Conservation (phyloP, 495 filamentous ascomycete genomes). For the Pseudotulostoma volvatum region DNA sequence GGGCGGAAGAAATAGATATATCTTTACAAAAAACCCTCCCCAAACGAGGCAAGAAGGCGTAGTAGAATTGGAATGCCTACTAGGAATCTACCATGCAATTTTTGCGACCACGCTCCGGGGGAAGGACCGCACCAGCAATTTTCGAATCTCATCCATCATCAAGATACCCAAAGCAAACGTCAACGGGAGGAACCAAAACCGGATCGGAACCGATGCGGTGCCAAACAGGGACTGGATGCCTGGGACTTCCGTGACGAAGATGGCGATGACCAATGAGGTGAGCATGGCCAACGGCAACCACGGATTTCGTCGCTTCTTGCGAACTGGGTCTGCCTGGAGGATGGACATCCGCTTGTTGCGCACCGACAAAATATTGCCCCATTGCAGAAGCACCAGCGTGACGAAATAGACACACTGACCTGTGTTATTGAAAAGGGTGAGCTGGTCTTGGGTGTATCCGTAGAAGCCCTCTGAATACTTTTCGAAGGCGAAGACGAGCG, state of each 20-base stretch:
- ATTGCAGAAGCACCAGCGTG: slow-evolving; percentile 26
- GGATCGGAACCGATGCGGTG: slow-evolving; percentile 30
- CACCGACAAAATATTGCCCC: slow-evolving; percentile 33
- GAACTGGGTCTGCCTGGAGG: slow-evolving; percentile 35
- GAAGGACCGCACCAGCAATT: slow-evolving; percentile 28
- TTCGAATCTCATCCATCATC: slow-evolving; percentile 32
- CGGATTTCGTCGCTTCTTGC: slow-evolving; percentile 29
- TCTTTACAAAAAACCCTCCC: too few relatives aligned
- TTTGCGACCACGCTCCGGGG: slow-evolving; percentile 25
- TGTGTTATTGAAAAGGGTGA: slow-evolving; percentile 8
- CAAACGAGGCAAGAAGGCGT: too few relatives aligned
- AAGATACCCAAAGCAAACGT: slow-evolving; percentile 33
- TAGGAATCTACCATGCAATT: slow-evolving; percentile 30
- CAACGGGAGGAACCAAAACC: slow-evolving; percentile 36
- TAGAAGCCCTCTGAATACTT: slow-evolving; percentile 30
- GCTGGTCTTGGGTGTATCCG: slow-evolving; percentile 26
- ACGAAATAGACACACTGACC: slow-evolving; percentile 12
- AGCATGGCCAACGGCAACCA: slow-evolving; percentile 30
- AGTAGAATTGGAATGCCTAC: too few relatives aligned
- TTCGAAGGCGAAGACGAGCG: slow-evolving; percentile 32
- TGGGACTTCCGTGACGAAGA: slow-evolving; percentile 36
- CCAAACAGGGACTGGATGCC: slow-evolving; percentile 31
- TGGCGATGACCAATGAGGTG: slow-evolving; percentile 31
- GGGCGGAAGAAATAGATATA: too few relatives aligned
- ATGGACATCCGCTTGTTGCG: slow-evolving; percentile 34